Conservation (phyloP, 495 filamentous ascomycete species). For the Tuber microsphaerosporum region DNA sequence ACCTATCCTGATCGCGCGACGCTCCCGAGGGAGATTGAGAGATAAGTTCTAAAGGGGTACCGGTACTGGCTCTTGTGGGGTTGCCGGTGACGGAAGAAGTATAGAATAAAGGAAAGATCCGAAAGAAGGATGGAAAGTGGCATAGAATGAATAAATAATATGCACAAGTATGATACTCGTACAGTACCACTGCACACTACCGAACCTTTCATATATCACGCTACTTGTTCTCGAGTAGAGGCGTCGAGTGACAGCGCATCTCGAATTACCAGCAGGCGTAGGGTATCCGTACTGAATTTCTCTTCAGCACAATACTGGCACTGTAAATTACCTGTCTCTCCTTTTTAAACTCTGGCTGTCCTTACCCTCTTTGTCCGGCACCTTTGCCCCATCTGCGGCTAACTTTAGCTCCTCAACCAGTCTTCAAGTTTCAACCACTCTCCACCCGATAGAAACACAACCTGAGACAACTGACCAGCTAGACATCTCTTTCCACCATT, state of each 20-base stretch:
- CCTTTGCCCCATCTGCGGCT: neutral
- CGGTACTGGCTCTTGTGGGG: too few relatives aligned
- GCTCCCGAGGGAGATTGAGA: neutral
- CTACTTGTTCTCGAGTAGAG: neutral
- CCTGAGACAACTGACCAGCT: neutral
- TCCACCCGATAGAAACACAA: neutral
- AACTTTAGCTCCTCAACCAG: neutral
- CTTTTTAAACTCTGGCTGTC: neutral
- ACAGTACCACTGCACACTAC: neutral
- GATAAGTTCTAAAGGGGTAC: neutral
- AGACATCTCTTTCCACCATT: neutral
- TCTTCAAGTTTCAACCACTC: neutral
- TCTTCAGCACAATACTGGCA: neutral
- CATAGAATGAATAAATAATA: neutral
- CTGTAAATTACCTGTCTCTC: neutral
- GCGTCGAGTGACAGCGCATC: neutral
- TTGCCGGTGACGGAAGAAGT: neutral
- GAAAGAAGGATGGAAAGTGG: neutral
- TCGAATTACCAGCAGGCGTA: neutral
- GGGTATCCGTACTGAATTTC: neutral
- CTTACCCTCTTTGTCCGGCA: neutral
- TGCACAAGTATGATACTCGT: too few relatives aligned
- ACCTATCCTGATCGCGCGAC: neutral
- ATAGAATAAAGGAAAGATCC: neutral
- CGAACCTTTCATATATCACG: neutral